phyloP scores from a whole-genome alignment of 768 basidiomycete genomes.

The Termitomyces sp. region DNA sequence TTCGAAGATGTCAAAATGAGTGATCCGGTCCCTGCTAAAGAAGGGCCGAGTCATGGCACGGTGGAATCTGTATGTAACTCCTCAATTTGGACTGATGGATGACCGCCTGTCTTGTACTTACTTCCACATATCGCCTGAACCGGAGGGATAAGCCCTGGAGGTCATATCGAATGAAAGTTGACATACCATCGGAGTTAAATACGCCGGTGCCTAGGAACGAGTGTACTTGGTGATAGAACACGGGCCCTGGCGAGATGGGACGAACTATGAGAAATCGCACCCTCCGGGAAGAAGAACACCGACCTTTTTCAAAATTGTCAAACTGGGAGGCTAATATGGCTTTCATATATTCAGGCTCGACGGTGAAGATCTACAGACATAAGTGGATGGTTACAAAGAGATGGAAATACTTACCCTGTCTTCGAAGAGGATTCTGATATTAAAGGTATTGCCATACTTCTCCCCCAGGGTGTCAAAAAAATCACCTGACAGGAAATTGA shows the following conservation, averaged over 20 bases:
- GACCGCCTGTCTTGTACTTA: constrained; percentile 20
- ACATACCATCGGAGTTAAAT: constrained; percentile 53
- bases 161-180: background rate
- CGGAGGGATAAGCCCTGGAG: background rate
- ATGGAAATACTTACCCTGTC: constrained; percentile 19
- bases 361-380: constrained; percentile 29
- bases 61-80: constrained; percentile 41
- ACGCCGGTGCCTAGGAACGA: constrained; percentile 50
- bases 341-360: constrained; percentile 45
- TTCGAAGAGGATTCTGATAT: constrained; percentile 23
- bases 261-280: background rate
- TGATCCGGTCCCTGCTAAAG: constrained; percentile 57
- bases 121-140: constrained; percentile 67
- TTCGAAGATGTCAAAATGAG: constrained; percentile 59
- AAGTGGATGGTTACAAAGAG: background rate
- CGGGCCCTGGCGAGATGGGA: constrained; percentile 14
- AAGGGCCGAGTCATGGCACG: constrained; percentile 67
- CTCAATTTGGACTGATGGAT: background rate
- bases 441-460: constrained; percentile 19
- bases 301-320: constrained; percentile 39
- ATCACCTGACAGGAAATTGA: constrained; percentile 20
- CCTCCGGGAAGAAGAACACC: background rate
- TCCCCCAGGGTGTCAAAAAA: constrained; percentile 17
- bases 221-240: constrained; percentile 19
- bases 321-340: constrained; percentile 43